A percentile compares a stretch with the other conserved stretches of the same genome.
Evolutionary conservation across 1,284 basidiomycete genomes (phyloP).

Genomic region (Hymenochaete sp.): DNA sequence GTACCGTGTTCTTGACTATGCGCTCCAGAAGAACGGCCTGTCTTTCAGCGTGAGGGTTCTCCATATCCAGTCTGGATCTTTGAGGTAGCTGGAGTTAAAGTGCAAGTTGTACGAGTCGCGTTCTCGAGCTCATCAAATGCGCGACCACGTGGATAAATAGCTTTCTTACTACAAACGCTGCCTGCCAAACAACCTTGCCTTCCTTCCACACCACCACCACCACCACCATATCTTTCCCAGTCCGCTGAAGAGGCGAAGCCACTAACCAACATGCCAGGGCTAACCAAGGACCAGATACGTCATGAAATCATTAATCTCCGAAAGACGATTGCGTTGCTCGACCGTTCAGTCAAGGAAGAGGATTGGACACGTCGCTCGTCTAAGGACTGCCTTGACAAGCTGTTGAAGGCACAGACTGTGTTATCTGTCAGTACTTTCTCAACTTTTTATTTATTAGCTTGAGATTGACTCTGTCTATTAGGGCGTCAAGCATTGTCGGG

Average conservation of each 20-base stretch:
- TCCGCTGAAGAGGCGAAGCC: neutral
- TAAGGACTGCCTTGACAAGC: constrained; percentile 22
- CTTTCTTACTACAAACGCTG: no score
- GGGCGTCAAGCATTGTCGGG: constrained; percentile 49
- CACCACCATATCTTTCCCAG: neutral
- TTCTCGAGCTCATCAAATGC: neutral
- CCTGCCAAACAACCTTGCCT: neutral
- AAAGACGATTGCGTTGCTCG: constrained; percentile 52
- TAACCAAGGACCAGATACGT: constrained; percentile 31
- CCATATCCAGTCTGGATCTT: constrained; percentile 4
- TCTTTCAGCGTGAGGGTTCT: constrained; percentile 51
- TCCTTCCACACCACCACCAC: neutral
- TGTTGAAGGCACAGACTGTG: constrained; percentile 49
- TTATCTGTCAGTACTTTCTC: constrained; percentile 40
- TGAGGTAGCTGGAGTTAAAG: neutral
- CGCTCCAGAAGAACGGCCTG: constrained; percentile 84
- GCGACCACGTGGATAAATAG: constrained; percentile 13
- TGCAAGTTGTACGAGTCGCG: neutral
- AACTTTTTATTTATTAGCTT: neutral
- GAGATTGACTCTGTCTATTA: constrained; percentile 24
- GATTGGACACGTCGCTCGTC: constrained; percentile 34
- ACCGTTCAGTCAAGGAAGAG: constrained; percentile 42
- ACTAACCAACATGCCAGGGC: constrained; percentile 5
- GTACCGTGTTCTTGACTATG: constrained; percentile 82
- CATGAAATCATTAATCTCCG: constrained; percentile 65